Evolutionary conservation across 306 rosid genomes (phyloP), one percentile per base, ranked within the genome.

Genomic region (Oemleria cerasiformis): DNA sequence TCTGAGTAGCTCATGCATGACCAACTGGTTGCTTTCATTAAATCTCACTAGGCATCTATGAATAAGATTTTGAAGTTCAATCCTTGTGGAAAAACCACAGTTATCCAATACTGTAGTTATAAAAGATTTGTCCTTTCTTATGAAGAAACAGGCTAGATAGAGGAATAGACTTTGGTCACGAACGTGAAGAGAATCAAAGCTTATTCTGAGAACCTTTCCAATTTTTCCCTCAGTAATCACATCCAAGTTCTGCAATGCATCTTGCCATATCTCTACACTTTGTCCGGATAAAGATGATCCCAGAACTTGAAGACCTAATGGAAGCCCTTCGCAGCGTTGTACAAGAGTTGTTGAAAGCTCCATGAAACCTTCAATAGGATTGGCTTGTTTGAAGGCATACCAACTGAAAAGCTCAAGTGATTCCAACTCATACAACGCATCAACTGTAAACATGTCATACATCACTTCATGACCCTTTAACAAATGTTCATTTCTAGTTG

Each of bases 361-460:
- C 61, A 9, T 9, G 61, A 20, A 55, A 55, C 36, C 61, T 55
- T 55, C 61, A 0, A 1, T 6, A 3, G 61, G 61, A 55, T 55
- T 14, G 36, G 36, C 13, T 23, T 55, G 34, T 55, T 15, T 4
- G 61, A 55, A 55, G 34, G 61, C 61, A 55, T 55, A 36, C 58
- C 58, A 53, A 53, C 58, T 53, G 58, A 53, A 53, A 8, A 53
- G 58, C 30, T 19, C 30, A 53, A 53, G 58, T 53, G 30, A 53
- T 16, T 49, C 20, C 6, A 6, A 0, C 10, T 16, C 10, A 50
- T 2, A 0, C 55, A 50, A 3, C 7, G 3, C 56, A 1, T 0
- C 4, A 16, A 50, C 56, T 20, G 0, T 0, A 7, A 50, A 50
- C 4, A 6, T 50, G 6, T 16, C n/a, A n/a, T n/a, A n/a, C n/a